These are phyloP conservation scores for Starmerella sirachaensis DNA, from an alignment of 805 yeast genomes.

Conservation along the genomic window DNA sequence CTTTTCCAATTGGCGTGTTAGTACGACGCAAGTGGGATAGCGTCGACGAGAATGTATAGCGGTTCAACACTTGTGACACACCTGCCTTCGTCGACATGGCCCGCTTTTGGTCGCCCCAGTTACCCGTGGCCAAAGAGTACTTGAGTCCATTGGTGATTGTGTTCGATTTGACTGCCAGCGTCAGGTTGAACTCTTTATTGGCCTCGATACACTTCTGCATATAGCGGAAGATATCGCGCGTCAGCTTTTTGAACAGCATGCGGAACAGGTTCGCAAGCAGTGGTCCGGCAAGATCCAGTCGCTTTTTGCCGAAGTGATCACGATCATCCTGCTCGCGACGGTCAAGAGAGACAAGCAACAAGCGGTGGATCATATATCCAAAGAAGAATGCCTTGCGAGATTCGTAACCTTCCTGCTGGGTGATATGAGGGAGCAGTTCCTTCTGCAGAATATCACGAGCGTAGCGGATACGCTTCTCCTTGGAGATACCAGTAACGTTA, in stretches of 20 bases:
- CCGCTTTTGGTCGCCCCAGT: conserved; percentile 99
- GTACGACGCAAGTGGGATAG: conserved; percentile 97
- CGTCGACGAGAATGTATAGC: conserved; percentile 98
- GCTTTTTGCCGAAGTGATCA: conserved; percentile 97
- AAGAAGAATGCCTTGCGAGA: conserved; percentile 92
- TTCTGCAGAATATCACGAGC: conserved; percentile 94
- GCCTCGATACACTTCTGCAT: conserved; percentile 99
- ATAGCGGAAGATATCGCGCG: conserved; percentile 93
- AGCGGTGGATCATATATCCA: conserved; percentile 95
- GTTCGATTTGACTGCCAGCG: conserved; percentile 91
- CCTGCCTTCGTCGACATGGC: conserved; percentile 99
- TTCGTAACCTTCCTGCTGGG: conserved; percentile 94
- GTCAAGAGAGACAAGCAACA: conserved; percentile 88
- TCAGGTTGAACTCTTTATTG: conserved; percentile 90
- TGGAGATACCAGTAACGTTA: conserved; percentile 87
- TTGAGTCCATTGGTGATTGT: conserved; percentile 96
- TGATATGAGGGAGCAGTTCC: conserved; percentile 92
- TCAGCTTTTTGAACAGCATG: conserved; percentile 81
- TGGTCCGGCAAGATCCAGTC: conserved; percentile 98
- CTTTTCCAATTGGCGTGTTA: conserved; percentile 98
- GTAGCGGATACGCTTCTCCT: conserved; percentile 95
- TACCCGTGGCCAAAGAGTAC: conserved; percentile 97
- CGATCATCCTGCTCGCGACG: conserved; percentile 98
- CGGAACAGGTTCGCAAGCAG: conserved; percentile 90
- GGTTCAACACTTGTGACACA: conserved; percentile 94